phyloP scores from a whole-genome alignment of 1,139 yeast genomes.

The Saccharomycopsis crataegensis region DNA sequence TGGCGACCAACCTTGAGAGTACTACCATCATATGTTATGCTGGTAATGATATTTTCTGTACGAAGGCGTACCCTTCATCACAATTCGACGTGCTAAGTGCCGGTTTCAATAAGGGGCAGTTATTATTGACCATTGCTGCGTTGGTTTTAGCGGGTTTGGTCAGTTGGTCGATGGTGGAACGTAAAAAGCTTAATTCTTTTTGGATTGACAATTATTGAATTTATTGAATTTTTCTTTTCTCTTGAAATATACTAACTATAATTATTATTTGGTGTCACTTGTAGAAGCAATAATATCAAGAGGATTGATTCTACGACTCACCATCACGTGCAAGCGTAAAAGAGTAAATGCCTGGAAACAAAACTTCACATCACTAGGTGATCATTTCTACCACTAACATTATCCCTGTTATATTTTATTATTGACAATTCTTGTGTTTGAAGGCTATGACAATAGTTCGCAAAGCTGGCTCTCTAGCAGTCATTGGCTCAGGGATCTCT shows the following conservation, averaged over 20 bases:
- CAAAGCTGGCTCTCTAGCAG: constrained; percentile 43
- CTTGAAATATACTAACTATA: background rate
- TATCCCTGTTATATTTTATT: too few relatives aligned
- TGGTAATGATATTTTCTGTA: constrained; percentile 70
- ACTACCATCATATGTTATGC: constrained; percentile 64
- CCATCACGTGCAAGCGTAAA: background rate
- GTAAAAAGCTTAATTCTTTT: constrained; percentile 36
- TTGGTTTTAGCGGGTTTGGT: constrained; percentile 41
- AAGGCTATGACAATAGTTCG: constrained; percentile 13
- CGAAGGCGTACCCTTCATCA: constrained; percentile 70
- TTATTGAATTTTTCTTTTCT: background rate
- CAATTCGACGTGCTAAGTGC: constrained; percentile 72
- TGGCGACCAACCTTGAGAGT: constrained; percentile 72
- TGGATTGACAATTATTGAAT: constrained; percentile 24
- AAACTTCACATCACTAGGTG: too few relatives aligned
- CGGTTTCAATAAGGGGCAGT: constrained; percentile 59
- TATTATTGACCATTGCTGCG: constrained; percentile 51
- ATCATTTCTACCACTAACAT: too few relatives aligned
- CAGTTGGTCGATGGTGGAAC: constrained; percentile 52
- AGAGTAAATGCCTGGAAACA: background rate
- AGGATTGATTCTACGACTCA: too few relatives aligned
- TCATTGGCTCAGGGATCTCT: constrained; percentile 83
- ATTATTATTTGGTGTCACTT: too few relatives aligned
- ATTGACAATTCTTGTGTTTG: too few relatives aligned
- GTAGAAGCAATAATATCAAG: too few relatives aligned